Evolutionary conservation across 2,329 filamentous ascomycete genomes (phyloP), one percentile per base, ranked within the genome.

Genomic region (Fusarium sp.): DNA sequence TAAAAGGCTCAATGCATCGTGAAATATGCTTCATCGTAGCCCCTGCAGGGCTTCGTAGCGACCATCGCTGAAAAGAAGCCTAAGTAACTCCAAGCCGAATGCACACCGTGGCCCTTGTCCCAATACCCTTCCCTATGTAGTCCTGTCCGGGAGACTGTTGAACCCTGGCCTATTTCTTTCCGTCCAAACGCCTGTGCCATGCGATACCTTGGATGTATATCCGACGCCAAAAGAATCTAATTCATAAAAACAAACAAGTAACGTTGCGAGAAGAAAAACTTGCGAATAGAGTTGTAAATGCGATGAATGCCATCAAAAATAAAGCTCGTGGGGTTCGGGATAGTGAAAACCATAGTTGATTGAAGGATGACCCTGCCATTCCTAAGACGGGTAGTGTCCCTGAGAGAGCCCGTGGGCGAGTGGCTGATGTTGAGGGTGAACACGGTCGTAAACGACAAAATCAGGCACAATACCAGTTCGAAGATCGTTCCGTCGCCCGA

Each of bases 401-500:
- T 80, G 79, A 30, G 67, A 75, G 52, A 16, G 67, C 68, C 44
- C 34, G 34, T 38, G 34, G 16, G 34, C 16, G 34, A 38, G 34
- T n/a, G 34, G 16, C 34, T 76, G 76, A 34, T 78, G 74, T 32
- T 75, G 75, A 16, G 76, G 72, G 59, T 79, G 78, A 38, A 75
- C 74, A 10, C 80, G 72, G 52, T 81, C 78, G 68, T 77, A 81
- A 49, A 79, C 60, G 45, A 81, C 60, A 64, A 88, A 91, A 71
- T 91, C 88, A 20, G 92, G 92, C 7, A 94, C 87, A 22, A 93
- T 86, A 13, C 92, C 92, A 1, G 90, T 88, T 40, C 90, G 89
- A 61, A 92, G 84, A 44, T 91, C 89, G 62, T 89, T 85, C 32
- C 89, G 84, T 76, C 92, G 90, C 11, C 92, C 91, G 7, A 95